phyloP scores from a whole-genome alignment of 176 grass and related monocot species.

The Zea luxurians region DNA sequence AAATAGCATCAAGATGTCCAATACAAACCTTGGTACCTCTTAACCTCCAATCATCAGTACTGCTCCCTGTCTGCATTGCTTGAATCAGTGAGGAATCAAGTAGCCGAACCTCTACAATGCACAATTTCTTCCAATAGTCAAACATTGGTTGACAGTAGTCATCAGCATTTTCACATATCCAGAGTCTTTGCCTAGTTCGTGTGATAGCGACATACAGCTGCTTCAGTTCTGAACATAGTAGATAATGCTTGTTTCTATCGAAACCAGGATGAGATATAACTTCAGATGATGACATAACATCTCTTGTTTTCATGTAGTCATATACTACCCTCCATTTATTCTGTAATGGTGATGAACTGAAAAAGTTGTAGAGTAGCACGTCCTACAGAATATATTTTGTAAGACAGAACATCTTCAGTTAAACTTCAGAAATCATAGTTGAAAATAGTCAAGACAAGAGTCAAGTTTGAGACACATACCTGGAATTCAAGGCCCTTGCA shows the following conservation, averaged over 20 bases:
- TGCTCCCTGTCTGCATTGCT: constrained; percentile 69
- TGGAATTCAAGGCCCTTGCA: constrained; percentile 95
- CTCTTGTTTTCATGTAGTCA: constrained; percentile 61
- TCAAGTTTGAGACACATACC: constrained; percentile 43
- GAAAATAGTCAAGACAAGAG: no score
- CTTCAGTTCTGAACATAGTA: constrained; percentile 92
- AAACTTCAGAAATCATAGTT: not conserved
- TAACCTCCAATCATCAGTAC: constrained; percentile 67
- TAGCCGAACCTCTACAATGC: constrained; percentile 67
- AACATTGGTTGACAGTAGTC: constrained; percentile 76
- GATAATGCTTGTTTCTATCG: constrained; percentile 55
- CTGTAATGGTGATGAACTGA: constrained; percentile 60
- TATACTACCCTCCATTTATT: constrained; percentile 90
- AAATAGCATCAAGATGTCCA: not conserved
- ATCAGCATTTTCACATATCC: constrained; percentile 81
- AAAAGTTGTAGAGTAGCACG: constrained; percentile 85
- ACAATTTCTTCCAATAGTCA: constrained; percentile 86
- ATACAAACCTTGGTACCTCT: constrained; percentile 68
- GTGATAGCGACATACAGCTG: constrained; percentile 94
- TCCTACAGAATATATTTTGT: constrained; percentile 54
- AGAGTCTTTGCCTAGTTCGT: constrained; percentile 79
- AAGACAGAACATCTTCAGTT: not conserved
- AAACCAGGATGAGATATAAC: constrained; percentile 53
- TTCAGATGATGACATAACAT: constrained; percentile 40
- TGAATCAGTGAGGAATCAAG: constrained; percentile 63